Percentiles rank a stretch among this genome's conserved stretches.
Conservation (phyloP, 2,329 filamentous ascomycete genomes). For the Shiraia sp. region DNA sequence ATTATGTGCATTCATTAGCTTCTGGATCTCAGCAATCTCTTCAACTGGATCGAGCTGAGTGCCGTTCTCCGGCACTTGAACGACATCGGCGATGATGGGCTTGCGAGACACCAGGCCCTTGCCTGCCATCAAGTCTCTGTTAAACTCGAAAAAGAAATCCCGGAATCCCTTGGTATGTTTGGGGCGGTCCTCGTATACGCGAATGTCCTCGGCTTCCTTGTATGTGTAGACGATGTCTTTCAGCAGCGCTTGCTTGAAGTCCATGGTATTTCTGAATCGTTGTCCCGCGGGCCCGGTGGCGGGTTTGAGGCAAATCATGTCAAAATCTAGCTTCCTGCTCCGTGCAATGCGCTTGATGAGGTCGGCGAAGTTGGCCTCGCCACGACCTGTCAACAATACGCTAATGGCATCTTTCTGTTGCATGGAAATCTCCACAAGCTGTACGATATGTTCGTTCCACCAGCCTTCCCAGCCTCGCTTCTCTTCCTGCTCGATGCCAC, state of each 20-base stretch:
- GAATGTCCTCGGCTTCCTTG: constrained; percentile 77
- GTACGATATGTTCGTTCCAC: constrained; percentile 91
- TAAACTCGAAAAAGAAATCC: constrained; percentile 80
- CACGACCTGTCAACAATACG: constrained; percentile 84
- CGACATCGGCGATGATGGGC: constrained; percentile 75
- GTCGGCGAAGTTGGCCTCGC: constrained; percentile 74
- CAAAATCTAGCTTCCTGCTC: constrained; percentile 80
- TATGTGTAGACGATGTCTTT: constrained; percentile 85
- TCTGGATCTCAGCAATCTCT: constrained; percentile 83
- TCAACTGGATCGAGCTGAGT: constrained; percentile 75
- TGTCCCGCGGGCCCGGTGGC: constrained; percentile 78
- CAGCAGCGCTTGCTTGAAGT: constrained; percentile 88
- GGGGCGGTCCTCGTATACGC: constrained; percentile 65
- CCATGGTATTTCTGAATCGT: constrained; percentile 79
- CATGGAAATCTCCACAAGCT: constrained; percentile 79
- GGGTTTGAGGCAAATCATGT: constrained; percentile 87
- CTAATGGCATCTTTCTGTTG: constrained; percentile 82
- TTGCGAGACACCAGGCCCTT: constrained; percentile 57
- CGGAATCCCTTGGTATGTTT: constrained; percentile 79
- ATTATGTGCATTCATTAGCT: constrained; percentile 89
- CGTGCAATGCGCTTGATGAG: constrained; percentile 79
- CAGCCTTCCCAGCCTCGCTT: constrained; percentile 83
- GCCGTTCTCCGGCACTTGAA: constrained; percentile 79
- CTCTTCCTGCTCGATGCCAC: constrained; percentile 82
- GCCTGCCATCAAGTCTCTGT: constrained; percentile 58